Conservation (phyloP, 495 filamentous ascomycete species). For the Xylona heveae region DNA sequence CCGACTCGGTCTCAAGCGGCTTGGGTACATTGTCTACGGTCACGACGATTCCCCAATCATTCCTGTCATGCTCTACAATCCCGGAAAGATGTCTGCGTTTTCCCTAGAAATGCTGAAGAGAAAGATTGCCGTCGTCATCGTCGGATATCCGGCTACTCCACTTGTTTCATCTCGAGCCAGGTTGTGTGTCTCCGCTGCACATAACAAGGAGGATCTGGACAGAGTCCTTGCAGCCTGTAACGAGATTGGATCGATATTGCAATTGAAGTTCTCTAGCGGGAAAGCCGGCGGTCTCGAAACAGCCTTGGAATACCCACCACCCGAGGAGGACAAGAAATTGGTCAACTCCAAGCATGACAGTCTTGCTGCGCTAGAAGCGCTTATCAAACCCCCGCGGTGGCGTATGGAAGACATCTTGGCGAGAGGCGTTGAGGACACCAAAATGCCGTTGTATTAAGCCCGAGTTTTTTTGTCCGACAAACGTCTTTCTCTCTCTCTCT, state of each 20-base stretch:
- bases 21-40: conserved; percentile 90
- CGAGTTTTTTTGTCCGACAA: too few relatives aligned
- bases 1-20: conserved; percentile 83
- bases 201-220: conserved; percentile 96
- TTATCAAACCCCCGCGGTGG: conserved; percentile 56
- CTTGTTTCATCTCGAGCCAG: conserved; percentile 82
- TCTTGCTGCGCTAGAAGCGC: conserved; percentile 12
- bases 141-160: conserved; percentile 95
- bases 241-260: conserved; percentile 75
- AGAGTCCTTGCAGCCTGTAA: conserved; percentile 77
- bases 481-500: too few relatives aligned
- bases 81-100: conserved; percentile 93
- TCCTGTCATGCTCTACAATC: conserved; percentile 82
- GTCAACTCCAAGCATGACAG: conserved; percentile 11
- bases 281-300: conserved; percentile 70
- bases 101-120: conserved; percentile 94
- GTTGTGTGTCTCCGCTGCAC: conserved; percentile 87
- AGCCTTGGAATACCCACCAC: conserved; percentile 37
- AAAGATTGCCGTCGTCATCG: conserved; percentile 95
- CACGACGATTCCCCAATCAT: conserved; percentile 97
- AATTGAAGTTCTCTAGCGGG: conserved; percentile 89
- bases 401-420: conserved; percentile 57
- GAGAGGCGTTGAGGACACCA: conserved; percentile 58
- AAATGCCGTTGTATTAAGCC: conserved; percentile 40
- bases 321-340: conserved; percentile 23